phyloP scores from a whole-genome alignment of 257 asterid genomes.

The Catharanthus roseus region DNA sequence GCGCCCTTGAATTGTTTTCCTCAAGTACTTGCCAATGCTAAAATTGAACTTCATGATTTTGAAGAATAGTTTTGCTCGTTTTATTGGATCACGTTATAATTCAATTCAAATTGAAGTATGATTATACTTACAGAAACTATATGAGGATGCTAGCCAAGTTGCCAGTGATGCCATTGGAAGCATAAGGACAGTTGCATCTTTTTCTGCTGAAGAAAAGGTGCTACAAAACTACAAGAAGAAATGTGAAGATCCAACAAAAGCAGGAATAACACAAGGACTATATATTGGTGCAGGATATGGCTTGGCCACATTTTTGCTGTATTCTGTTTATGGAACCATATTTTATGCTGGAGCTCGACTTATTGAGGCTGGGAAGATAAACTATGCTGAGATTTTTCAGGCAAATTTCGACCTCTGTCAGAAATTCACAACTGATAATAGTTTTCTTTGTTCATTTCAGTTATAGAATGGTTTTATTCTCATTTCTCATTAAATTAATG shows the following conservation, averaged over 20 bases:
- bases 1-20: no score
- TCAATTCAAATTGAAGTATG: neutral
- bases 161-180: slow-evolving; percentile 46
- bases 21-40: no score
- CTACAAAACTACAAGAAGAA: slow-evolving; percentile 41
- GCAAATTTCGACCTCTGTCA: slow-evolving; percentile 15
- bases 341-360: slow-evolving; percentile 69
- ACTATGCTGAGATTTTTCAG: slow-evolving; percentile 52
- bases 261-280: slow-evolving; percentile 41
- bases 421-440: neutral
- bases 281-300: slow-evolving; percentile 55
- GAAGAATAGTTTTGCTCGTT: neutral
- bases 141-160: slow-evolving; percentile 61
- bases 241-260: slow-evolving; percentile 39
- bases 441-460: neutral
- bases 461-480: neutral
- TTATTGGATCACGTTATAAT: neutral
- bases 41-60: neutral
- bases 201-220: slow-evolving; percentile 63
- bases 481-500: neutral
- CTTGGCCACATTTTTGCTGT: slow-evolving; percentile 41
- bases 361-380: slow-evolving; percentile 40
- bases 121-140: slow-evolving; percentile 33
- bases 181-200: slow-evolving; percentile 45
- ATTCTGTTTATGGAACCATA: slow-evolving; percentile 43